Conservation (phyloP, 306 rosid genomes). For the Fragaria iinumae region DNA sequence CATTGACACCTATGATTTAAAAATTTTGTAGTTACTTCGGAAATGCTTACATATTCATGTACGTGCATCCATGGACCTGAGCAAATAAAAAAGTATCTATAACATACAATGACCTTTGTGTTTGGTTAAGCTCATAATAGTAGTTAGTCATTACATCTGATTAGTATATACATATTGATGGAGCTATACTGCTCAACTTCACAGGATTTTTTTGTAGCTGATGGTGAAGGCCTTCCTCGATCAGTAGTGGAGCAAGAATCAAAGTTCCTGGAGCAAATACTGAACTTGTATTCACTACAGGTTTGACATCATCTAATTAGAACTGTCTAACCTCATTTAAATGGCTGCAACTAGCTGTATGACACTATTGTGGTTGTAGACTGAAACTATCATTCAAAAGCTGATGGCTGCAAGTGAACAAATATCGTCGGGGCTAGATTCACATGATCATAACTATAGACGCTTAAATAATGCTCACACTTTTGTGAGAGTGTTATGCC, state of each 20-base stretch:
- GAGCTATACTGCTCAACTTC: constrained; percentile 13
- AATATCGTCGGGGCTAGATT: constrained; percentile 36
- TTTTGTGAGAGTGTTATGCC: constrained; percentile 49
- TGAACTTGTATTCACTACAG: constrained; percentile 47
- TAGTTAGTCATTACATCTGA: background rate
- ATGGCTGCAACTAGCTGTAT: constrained; percentile 13
- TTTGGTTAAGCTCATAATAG: background rate
- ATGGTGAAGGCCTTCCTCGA: constrained; percentile 55
- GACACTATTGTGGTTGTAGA: constrained; percentile 29
- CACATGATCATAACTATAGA: constrained; percentile 20
- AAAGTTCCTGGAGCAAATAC: constrained; percentile 42
- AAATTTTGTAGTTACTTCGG: background rate
- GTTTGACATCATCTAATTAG: constrained; percentile 30
- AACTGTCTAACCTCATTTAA: constrained; percentile 2
- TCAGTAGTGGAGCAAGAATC: constrained; percentile 46
- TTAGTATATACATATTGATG: background rate
- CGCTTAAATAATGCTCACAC: constrained; percentile 39
- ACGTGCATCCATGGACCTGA: background rate
- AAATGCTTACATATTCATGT: background rate
- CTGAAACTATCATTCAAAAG: constrained; percentile 45
- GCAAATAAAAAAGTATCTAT: background rate
- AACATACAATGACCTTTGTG: background rate
- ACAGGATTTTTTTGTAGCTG: constrained; percentile 56
- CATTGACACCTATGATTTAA: background rate
- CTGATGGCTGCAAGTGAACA: constrained; percentile 53